Base-by-base conservation (phyloP, 2,329 filamentous ascomycete genomes). In the Alternaria arbusti region DNA sequence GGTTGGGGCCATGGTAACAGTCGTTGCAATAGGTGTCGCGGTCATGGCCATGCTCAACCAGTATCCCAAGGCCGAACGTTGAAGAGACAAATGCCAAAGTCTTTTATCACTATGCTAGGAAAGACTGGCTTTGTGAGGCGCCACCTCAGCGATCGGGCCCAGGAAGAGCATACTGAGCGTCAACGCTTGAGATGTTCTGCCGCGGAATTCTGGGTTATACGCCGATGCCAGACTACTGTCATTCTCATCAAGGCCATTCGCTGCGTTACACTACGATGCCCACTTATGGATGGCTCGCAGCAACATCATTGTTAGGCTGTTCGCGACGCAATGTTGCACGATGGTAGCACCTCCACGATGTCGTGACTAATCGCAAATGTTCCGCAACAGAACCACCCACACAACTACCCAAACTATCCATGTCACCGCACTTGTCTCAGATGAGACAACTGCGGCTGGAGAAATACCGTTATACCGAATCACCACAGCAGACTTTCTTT, bases 1-100 rank as follows among this genome's bases (percentile, higher is more conserved):
- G 9, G 78, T 75, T 40, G 76, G 79, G 32, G 77, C 77, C 22
- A 80, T 81, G 55, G 66, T 81, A 23, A 76, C 76, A 9, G 77
- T 81, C n/a, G 78, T 82, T 51, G 74, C 79, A 56, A 69, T 81
- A 26, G 80, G 80, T 59, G 74, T 81, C 15, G 79, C 78, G 50
- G 74, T 81, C 55, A 82, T 82, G 80, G 74, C 78, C 28, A 80
- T 76, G 70, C 71, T 81, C 45, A 81, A 81, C 59, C 78, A 80
- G 49, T 83, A 82, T 74, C 80, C 81, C 32, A 82, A 82, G 64
- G 75, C 79, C 15, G 82, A 84, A 59, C 76, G 82, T 66, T 84
- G 81, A 83, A 66, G 22, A 50, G 15, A 26, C 45, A 20, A 30
- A 46, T 46, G 3, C n/a, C 40, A 5, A 61, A 62, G 59, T 58